Conservation (phyloP, 371 early-diverging fungal genomes). For the Lichtheimia corymbifera region DNA sequence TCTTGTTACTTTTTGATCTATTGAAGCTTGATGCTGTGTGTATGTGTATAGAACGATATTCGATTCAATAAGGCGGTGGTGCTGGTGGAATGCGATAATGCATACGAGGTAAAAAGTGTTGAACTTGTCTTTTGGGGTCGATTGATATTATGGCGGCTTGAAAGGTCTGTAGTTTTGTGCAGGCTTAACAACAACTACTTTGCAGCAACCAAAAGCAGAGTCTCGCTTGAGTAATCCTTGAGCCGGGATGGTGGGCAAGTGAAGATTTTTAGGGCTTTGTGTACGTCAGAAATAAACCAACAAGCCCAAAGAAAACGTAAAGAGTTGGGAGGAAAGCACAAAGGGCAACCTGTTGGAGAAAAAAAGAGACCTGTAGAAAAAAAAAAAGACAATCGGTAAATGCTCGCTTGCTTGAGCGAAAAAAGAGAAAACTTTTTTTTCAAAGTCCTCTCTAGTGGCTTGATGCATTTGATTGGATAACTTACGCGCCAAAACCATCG, state of each 20-base stretch:
- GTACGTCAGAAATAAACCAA: neutral
- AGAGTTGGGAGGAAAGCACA: neutral
- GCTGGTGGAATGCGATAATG: slow-evolving; percentile 18
- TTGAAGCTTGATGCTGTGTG: neutral
- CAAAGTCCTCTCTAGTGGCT: slow-evolving; percentile 3
- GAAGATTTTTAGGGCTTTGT: neutral
- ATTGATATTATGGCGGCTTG: slow-evolving; percentile 16
- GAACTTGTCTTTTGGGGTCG: neutral
- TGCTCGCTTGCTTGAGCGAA: neutral
- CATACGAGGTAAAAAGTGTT: slow-evolving; percentile 3
- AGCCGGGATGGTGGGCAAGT: slow-evolving; percentile 27
- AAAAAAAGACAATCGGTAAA: neutral
- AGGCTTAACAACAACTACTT: slow-evolving; percentile 13
- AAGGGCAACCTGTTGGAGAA: neutral
- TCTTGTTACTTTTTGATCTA: slow-evolving; percentile 2
- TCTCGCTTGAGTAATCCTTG: slow-evolving; percentile 8
- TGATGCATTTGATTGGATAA: slow-evolving; percentile 5
- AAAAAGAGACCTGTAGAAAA: neutral
- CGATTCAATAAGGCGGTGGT: slow-evolving; percentile 16
- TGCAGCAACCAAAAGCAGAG: slow-evolving; percentile 19
- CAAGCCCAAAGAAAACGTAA: slow-evolving; percentile 1
- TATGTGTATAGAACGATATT: neutral
- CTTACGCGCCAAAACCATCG: neutral
- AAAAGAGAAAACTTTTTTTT: slow-evolving; percentile 7
- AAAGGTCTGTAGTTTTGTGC: slow-evolving; percentile 25